Base-by-base conservation (phyloP, 2,329 filamentous ascomycete species). In the Trichoderma simmonsii region DNA sequence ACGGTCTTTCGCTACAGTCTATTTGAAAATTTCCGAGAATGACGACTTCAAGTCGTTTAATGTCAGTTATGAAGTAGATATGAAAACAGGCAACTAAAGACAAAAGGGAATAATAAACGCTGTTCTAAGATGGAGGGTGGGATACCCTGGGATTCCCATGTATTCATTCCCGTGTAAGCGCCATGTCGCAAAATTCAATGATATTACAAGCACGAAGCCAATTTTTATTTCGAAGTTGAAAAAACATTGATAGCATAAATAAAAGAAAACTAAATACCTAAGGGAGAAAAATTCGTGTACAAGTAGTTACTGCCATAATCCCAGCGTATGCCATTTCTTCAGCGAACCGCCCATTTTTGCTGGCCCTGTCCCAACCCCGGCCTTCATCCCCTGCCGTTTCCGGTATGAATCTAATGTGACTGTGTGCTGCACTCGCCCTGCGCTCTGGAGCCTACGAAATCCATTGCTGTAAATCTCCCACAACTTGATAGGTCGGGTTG, bases 401-500 rank as follows among this genome's bases (percentile, higher is more conserved):
- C 21, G 63, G 43, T 54, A 24, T 62, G 48, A 32, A n/a, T 21
- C 54, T 36, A 57, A 43, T 18, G 28, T 32, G 21, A 24, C 26
- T 51, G 66, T 21, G n/a, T 66, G 39, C 54, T 63, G 48, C 43
- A 14, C 18, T 48, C 11, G 26, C 26, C 32, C 36, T 57, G 43
- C n/a, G 43, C 4, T 51, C 56, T n/a, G 26, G 21, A 43, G 73
- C 75, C 72, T 78, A 79, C 48, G 76, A 75, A 71, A 80, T 77
- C 79, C 80, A 82, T 71, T 83, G 80, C 75, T 81, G 79, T 75
- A 84, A 73, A 74, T 83, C 82, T 59, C 81, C 81, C 71, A 80
- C 80, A 65, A 83, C 78, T 69, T 81, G 78, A 75, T 84, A 84
- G 21, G 82, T 84, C 39, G 82, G 81, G 72, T 84, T 84, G 60